A percentile compares a stretch with the other conserved stretches of the same genome.
phyloP scores from a whole-genome alignment of 176 grass and related monocot species.

The Cenchrus fungigraminus region DNA sequence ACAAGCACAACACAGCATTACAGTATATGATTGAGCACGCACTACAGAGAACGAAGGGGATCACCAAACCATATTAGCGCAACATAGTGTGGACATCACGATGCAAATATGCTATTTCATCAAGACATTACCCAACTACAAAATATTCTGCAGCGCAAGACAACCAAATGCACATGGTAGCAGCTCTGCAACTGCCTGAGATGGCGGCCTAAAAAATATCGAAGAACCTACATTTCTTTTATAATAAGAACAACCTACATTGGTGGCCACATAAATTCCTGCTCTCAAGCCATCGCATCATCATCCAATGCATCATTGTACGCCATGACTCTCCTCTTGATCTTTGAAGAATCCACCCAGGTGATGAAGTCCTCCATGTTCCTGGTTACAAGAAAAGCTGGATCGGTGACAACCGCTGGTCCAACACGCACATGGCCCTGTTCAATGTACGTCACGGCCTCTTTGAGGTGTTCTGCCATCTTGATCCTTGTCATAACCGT shows the following conservation, averaged over 20 bases:
- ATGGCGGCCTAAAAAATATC: neutral
- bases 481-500: slow-evolving; percentile 73
- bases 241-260: neutral
- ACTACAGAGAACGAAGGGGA: neutral
- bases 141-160: neutral
- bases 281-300: slow-evolving; percentile 59
- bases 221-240: neutral
- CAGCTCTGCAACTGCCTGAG: neutral
- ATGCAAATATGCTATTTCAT: neutral
- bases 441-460: slow-evolving; percentile 85
- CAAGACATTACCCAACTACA: no score
- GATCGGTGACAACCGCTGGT: slow-evolving; percentile 68
- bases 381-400: slow-evolving; percentile 82
- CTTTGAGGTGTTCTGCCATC: slow-evolving; percentile 79
- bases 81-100: neutral
- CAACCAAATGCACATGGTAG: neutral
- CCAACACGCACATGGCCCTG: slow-evolving; percentile 80
- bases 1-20: no score
- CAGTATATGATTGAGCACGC: no score
- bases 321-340: slow-evolving; percentile 62
- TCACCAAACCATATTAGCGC: neutral
- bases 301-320: slow-evolving; percentile 80
- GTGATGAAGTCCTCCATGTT: slow-evolving; percentile 97
- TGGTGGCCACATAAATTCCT: neutral
- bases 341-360: slow-evolving; percentile 92